Evolutionary conservation across 2,329 filamentous ascomycete species (phyloP), one percentile per base, ranked within the genome.

Genomic region (Aspergillus sp.): DNA sequence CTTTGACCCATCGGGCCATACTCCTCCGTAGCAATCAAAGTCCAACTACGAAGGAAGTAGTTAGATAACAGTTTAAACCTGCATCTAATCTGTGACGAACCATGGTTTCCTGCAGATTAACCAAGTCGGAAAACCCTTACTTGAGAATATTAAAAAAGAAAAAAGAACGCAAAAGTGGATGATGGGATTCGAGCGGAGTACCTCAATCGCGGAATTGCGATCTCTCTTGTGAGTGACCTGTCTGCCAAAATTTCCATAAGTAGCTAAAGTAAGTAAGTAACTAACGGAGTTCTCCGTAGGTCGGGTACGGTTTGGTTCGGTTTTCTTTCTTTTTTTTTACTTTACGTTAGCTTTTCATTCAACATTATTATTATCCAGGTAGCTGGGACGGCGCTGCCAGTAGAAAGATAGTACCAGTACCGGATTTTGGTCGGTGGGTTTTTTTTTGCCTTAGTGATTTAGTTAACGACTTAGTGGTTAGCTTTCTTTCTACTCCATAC

Each of bases 81-180:
- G 23, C 42, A 36, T 55, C 42, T 44, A 55, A 54, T 44, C 38
- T 36, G 53, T 41, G 39, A 55, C 42, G 53, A 55, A 55, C 53
- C 53, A 55, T 44, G 30, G 53, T 55, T 55, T 55, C 25, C 53
- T 44, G 41, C 53, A 44, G 53, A 36, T 55, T 55, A 50, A 50
- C 25, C 47, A 17, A 27, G 47, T 27, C 44, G 11, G 44, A 49
- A 27, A 21, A 21, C 17, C 41, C 10, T 30, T 30, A 30, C 27
- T 23, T 36, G 32, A 36, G 3, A 32, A 32, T 27, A 13, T 13
- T 5, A 13, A 13, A 32, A 32, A 30, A 30, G 10, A 11, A 11
- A 30, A 30, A 30, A 30, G 10, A 30, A 30, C 8, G 27, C 8
- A 30, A 30, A 30, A 30, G 27, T 30, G 27, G 27, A 30, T 30